Conservation (phyloP, 2,329 filamentous ascomycete genomes). For the Leptodontidium sp. region DNA sequence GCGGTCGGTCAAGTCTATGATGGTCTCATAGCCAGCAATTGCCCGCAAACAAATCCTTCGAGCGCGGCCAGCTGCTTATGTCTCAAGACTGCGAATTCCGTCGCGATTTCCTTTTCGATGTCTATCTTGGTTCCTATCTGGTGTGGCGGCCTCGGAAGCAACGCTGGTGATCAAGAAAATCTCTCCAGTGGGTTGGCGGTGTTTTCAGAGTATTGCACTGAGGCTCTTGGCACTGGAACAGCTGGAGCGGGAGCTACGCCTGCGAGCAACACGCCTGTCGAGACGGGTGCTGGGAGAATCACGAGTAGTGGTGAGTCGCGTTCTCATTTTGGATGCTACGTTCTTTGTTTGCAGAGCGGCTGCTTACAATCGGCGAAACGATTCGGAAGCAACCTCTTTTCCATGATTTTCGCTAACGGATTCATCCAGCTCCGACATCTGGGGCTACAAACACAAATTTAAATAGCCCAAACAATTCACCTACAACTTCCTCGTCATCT, state of each 20-base stretch:
- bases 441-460: neutral
- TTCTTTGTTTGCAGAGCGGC: neutral
- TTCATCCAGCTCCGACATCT: neutral
- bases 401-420: neutral
- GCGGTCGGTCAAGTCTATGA: slow-evolving; percentile 15
- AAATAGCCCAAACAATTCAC: neutral
- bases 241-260: neutral
- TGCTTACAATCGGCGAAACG: neutral
- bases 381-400: neutral
- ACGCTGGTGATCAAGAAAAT: neutral
- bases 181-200: slow-evolving; percentile 13
- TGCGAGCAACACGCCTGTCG: neutral
- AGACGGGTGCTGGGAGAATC: neutral
- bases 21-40: neutral
- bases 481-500: slow-evolving; percentile 10
- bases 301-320: neutral
- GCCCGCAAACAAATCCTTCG: slow-evolving; percentile 17
- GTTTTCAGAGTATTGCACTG: slow-evolving; percentile 19
- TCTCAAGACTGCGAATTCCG: slow-evolving; percentile 8
- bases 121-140: neutral
- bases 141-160: neutral
- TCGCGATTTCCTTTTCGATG: slow-evolving; percentile 6
- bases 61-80: slow-evolving; percentile 16
- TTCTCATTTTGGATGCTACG: neutral
- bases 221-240: neutral